Evolutionary conservation across 1,284 basidiomycete species (phyloP), one percentile per base, ranked within the genome.

Genomic region (Tylopilus orsonianus): DNA sequence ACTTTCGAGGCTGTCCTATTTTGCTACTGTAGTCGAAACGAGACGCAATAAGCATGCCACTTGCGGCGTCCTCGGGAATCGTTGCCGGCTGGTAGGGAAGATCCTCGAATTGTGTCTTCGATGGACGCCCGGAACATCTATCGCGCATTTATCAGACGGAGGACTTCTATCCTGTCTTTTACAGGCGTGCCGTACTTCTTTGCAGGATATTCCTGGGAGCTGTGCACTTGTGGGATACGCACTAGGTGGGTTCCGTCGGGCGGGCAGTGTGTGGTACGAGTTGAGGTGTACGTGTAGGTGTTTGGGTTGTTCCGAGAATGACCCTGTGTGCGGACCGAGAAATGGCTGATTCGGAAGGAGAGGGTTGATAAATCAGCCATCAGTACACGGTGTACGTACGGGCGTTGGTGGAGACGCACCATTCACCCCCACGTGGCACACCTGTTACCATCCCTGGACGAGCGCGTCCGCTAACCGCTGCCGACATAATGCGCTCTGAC

Each of bases 401-500:
- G 39, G 13, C 40, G 24, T 4, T 20, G 44, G 29, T 41, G 30
- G 23, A 9, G 35, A 35, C 40, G 5, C 34, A 54, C 32, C 38
- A 49, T 38, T 18, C 29, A 18, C 5, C n/a, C 9, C 51, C 64
- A 62, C 61, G 61, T 62, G 63, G 61, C 51, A 38, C 26, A 23
- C 36, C 16, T 37, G 16, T 55, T 26, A 12, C 36, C 54, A 41
- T 41, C 36, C 38, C 44, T 48, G 50, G n/a, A 5, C 9, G 24
- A 26, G 24, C 24, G 24, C 24, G 13, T 5, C n/a, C 32, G 13
- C n/a, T 13, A 10, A 29, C 29, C 5, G 29, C 32, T 33, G 46
- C 54, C 60, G 60, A 60, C 42, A 44, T 54, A 56, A 54, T 49
- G 51, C 44, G 56, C 35, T 39, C 59, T 60, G 61, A 64, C 61